These are phyloP conservation scores for Candida incommunis DNA, from an alignment of 805 yeast genomes.

Conservation along the genomic window DNA sequence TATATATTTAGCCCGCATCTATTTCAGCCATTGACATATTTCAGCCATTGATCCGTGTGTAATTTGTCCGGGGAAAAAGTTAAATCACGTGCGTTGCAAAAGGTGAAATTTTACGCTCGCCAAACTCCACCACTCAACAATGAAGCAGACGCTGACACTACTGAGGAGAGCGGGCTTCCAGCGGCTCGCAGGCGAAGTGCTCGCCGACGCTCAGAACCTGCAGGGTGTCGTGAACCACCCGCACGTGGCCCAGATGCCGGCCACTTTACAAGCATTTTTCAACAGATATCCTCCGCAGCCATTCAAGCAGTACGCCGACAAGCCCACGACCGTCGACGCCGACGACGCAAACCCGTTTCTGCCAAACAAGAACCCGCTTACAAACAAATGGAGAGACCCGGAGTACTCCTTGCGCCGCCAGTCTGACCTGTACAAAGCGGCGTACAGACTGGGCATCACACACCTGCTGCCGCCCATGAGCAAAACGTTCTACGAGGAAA, in stretches of 20 bases:
- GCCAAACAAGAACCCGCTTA: slow-evolving; percentile 71
- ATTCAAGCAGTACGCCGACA: slow-evolving; percentile 47
- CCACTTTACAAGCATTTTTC: slow-evolving; percentile 57
- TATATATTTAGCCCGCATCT: too few species aligned
- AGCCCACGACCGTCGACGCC: slow-evolving; percentile 52
- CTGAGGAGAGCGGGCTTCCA: background rate
- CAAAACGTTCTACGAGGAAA: slow-evolving; percentile 67
- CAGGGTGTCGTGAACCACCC: slow-evolving; percentile 11
- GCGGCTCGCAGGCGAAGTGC: background rate
- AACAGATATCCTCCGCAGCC: slow-evolving; percentile 75
- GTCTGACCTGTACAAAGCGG: slow-evolving; percentile 70
- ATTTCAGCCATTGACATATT: too few species aligned
- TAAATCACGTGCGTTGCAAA: background rate
- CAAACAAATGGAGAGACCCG: slow-evolving; percentile 65
- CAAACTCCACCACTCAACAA: background rate
- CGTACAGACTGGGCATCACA: slow-evolving; percentile 64
- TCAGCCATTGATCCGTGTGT: too few species aligned
- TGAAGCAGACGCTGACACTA: background rate
- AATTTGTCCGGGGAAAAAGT: too few species aligned
- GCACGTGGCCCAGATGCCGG: slow-evolving; percentile 49
- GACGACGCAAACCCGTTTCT: slow-evolving; percentile 74
- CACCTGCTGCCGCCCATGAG: slow-evolving; percentile 56
- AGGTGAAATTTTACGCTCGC: background rate
- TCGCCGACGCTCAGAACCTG: background rate
- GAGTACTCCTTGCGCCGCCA: slow-evolving; percentile 69